Percentiles rank a stretch among this genome's conserved stretches.
Evolutionary conservation across 495 filamentous ascomycete species (phyloP).

Genomic region (Clavariopsis aquatica): DNA sequence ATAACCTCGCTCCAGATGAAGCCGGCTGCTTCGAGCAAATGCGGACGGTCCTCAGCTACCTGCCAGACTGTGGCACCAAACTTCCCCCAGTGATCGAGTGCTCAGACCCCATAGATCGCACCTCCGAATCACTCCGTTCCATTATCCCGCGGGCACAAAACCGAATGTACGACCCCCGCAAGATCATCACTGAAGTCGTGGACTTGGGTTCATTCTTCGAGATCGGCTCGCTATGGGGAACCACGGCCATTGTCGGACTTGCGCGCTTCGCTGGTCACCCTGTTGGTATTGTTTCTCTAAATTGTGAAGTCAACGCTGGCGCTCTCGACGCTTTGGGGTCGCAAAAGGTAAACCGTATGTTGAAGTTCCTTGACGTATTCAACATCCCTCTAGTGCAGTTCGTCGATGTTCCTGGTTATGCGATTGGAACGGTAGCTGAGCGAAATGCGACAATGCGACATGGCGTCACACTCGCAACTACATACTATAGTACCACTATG

Average conservation of each 20-base stretch:
- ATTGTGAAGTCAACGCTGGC: conserved; percentile 60
- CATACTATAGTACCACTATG: conserved; percentile 61
- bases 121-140: conserved; percentile 52
- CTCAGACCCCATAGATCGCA: conserved; percentile 52
- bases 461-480: conserved; percentile 59
- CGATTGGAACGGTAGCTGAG: conserved; percentile 63
- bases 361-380: conserved; percentile 66
- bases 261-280: conserved; percentile 58
- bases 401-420: conserved; percentile 62
- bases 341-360: conserved; percentile 59
- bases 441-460: conserved; percentile 64
- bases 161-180: conserved; percentile 61
- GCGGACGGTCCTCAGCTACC: conserved; percentile 55
- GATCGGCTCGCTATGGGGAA: conserved; percentile 63
- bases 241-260: conserved; percentile 60
- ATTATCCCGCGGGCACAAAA: conserved; percentile 60
- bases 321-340: conserved; percentile 61
- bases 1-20: conserved; percentile 63
- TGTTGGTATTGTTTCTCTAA: conserved; percentile 58
- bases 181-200: conserved; percentile 58
- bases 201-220: conserved; percentile 62
- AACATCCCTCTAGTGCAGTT: conserved; percentile 65
- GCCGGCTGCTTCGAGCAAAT: conserved; percentile 62
- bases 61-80: conserved; percentile 58
- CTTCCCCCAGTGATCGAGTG: conserved; percentile 53